These are phyloP conservation scores for Lyophyllum semitale DNA, from an alignment of 768 basidiomycete species.

Conservation along the genomic window DNA sequence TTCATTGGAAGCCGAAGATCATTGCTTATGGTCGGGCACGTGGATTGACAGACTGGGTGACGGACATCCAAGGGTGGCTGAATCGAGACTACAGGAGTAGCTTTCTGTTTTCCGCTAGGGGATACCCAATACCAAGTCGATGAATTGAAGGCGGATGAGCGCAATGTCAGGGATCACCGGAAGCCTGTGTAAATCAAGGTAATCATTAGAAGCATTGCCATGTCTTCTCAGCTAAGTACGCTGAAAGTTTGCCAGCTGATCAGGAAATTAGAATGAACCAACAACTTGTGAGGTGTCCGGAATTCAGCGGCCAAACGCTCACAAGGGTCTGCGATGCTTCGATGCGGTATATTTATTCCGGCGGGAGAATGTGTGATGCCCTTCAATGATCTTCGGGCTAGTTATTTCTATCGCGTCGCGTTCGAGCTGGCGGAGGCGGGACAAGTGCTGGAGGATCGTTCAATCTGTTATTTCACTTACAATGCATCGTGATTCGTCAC, in stretches of 20 bases:
- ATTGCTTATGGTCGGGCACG: constrained; percentile 4
- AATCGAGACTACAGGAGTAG: constrained; percentile 23
- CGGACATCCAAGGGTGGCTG: constrained; percentile 22
- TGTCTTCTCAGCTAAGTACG: constrained; percentile 11
- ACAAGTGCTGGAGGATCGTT: background rate
- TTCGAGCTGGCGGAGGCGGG: background rate
- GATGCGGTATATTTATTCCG: background rate
- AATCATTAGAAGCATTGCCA: too few relatives aligned
- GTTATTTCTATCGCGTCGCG: background rate
- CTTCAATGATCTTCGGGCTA: background rate
- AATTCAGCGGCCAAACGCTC: background rate
- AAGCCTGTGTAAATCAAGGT: too few relatives aligned
- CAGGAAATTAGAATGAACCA: constrained; percentile 14
- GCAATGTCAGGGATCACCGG: too few relatives aligned
- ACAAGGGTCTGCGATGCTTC: background rate
- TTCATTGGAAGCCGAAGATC: constrained; percentile 11
- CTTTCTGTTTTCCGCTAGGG: constrained; percentile 23
- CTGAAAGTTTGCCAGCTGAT: too few relatives aligned
- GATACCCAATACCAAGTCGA: constrained; percentile 16
- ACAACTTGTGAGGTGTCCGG: background rate
- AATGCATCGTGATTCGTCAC: background rate
- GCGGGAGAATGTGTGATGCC: background rate
- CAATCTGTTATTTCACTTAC: background rate
- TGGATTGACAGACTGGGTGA: constrained; percentile 15
- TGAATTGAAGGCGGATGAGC: constrained; percentile 20